A percentile compares a stretch with the other conserved stretches of the same genome.
phyloP scores from a whole-genome alignment of 208 protist species.

The Tritrichomonas musculus region DNA sequence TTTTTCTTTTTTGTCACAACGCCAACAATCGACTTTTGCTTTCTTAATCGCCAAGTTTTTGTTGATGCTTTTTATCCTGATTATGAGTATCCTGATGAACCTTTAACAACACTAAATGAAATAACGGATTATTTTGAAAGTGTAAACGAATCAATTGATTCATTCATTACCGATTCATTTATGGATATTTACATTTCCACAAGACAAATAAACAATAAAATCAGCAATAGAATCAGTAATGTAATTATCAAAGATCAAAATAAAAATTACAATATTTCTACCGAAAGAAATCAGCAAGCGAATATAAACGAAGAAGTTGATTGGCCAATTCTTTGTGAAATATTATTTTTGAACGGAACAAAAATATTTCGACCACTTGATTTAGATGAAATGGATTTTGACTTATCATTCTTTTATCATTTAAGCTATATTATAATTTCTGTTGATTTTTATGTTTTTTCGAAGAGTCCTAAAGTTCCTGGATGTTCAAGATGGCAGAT shows the following conservation, averaged over 20 bases:
- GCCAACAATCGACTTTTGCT: background rate
- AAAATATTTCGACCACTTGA: background rate
- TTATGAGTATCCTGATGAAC: background rate
- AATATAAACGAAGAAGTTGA: too few relatives aligned
- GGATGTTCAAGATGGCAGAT: background rate
- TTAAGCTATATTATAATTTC: background rate
- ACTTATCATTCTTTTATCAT: background rate
- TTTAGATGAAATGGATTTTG: too few relatives aligned
- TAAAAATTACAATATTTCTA: too few relatives aligned
- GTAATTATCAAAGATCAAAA: too few relatives aligned
- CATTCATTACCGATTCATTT: background rate
- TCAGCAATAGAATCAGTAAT: too few relatives aligned
- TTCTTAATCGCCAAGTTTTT: background rate
- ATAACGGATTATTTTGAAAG: background rate
- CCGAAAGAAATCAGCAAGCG: too few relatives aligned
- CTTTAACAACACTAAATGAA: background rate
- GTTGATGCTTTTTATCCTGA: slow-evolving; percentile 1
- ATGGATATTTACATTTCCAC: background rate
- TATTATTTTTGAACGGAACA: background rate
- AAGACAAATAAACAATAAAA: too few relatives aligned
- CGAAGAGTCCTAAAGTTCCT: background rate
- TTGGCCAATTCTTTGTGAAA: background rate
- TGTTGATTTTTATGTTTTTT: background rate
- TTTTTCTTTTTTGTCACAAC: background rate
- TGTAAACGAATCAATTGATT: background rate